Percentiles rank a stretch among this genome's conserved stretches.
Conservation (phyloP, 345 rosid species). For the Eucalyptus dawsonii region DNA sequence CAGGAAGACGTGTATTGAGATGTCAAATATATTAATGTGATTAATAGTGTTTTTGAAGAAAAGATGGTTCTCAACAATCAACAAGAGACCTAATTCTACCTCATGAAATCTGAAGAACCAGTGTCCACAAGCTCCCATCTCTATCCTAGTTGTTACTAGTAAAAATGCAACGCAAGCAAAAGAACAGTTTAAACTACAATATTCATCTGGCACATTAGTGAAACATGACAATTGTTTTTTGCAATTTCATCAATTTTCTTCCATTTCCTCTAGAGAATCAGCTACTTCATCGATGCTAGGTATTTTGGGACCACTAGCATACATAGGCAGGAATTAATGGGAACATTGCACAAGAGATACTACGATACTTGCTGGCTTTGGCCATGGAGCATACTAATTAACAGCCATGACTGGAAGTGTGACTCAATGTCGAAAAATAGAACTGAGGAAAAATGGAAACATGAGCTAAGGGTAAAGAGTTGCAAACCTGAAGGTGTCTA, state of each 20-base stretch:
- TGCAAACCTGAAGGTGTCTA: conserved; percentile 77
- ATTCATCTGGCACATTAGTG: not conserved
- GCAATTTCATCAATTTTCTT: not conserved
- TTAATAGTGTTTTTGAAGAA: too few species aligned
- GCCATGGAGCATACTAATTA: not conserved
- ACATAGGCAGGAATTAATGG: not conserved
- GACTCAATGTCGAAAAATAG: not conserved
- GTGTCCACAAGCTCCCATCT: not conserved
- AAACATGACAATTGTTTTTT: not conserved
- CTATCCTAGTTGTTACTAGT: not conserved
- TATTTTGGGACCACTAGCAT: not conserved
- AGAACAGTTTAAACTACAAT: not conserved
- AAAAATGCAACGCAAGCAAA: not conserved
- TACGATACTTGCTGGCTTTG: not conserved
- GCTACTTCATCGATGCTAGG: not conserved
- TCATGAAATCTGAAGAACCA: not conserved
- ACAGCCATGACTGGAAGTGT: not conserved
- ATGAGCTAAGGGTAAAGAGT: not conserved
- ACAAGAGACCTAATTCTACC: not conserved
- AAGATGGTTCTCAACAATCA: too few species aligned
- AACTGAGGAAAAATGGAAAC: not conserved
- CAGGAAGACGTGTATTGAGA: too few species aligned
- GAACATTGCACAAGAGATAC: not conserved
- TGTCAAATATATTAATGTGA: too few species aligned
- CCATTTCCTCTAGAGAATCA: not conserved